A percentile compares a stretch with the other conserved stretches of the same genome.
Evolutionary conservation across 768 basidiomycete genomes (phyloP).

Genomic region (Auriculariales sp.): DNA sequence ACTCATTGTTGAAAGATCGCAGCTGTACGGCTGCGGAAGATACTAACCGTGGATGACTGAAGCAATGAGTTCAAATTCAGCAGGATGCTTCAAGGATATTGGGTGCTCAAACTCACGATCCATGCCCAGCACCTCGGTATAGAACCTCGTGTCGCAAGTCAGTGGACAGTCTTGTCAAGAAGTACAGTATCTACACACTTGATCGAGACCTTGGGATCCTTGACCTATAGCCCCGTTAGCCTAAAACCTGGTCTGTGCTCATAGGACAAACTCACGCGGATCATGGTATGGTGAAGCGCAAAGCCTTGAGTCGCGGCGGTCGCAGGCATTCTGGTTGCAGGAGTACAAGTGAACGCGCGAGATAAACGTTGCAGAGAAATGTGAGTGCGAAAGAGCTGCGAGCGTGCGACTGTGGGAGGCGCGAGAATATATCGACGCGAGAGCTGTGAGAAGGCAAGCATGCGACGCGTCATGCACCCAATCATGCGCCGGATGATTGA

Average conservation of each 20-base stretch:
- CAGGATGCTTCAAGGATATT: constrained; percentile 1
- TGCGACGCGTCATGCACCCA: too few species aligned
- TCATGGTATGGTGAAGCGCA: constrained; percentile 80
- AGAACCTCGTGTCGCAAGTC: neutral
- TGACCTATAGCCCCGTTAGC: too few species aligned
- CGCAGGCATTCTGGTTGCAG: constrained; percentile 36
- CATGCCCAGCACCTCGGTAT: constrained; percentile 17
- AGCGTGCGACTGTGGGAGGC: too few species aligned
- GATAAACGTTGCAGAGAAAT: too few species aligned
- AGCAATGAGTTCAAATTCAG: neutral
- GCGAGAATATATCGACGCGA: too few species aligned
- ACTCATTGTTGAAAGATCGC: constrained; percentile 6
- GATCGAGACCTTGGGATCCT: constrained; percentile 70
- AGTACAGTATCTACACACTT: constrained; percentile 38
- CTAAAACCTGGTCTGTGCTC: too few species aligned
- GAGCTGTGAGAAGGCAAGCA: too few species aligned
- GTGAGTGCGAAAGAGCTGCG: too few species aligned
- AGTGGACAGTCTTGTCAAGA: neutral
- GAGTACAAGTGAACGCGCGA: too few species aligned
- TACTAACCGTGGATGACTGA: constrained; percentile 29
- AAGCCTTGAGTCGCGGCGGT: constrained; percentile 50
- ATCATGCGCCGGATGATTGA: too few species aligned
- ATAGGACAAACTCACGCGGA: too few species aligned
- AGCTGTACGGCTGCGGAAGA: constrained; percentile 54
- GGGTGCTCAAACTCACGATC: constrained; percentile 7